Base-by-base conservation (phyloP, 257 asterid genomes). In the Linderniella brevidens region DNA sequence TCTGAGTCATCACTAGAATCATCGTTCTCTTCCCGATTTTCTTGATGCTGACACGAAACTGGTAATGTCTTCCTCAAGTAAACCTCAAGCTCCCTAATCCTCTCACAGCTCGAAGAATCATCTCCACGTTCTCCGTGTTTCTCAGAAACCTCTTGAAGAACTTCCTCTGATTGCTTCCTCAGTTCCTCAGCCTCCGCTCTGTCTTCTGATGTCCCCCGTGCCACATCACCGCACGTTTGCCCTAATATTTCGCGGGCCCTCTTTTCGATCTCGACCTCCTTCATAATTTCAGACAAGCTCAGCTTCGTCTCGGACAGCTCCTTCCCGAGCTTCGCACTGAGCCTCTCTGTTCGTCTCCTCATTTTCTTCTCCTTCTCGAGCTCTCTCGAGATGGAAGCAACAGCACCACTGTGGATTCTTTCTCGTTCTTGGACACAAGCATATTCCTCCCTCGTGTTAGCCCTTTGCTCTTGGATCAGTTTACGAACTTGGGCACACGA, bases 221-320 rank as follows among this genome's bases (percentile, higher is more conserved):
- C 93, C 60, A 92, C 41, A 61, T 92, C 96, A 56, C 85, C 93
- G 10, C 93, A 92, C 4, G 70, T 92, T 64, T 92, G 93, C 75
- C 86, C 94, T 37, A 92, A 41, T 62, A 86, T 67, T 48, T 75
- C 86, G 0, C 76, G 70, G 18, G 90, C 83, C 71, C 86, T 63
- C 77, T 63, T 92, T 49, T 82, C 99, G 10, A 73, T 67, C 69
- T 85, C 93, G 0, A 81, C 75, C 42, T 84, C 93, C 48, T 71
- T 73, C 8, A 12, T 54, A 9, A 68, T 66, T 69, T 64, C 69
- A 8, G 59, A 51, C 12, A 88, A 58, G 38, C 67, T 68, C 14
- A 36, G 70, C 61, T 83, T 82, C 5, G 82, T 70, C 39, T 75
- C 94, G 0, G 84, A 79, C 55, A 92, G 63, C 59, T 86, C 99